Conservation (phyloP, 139 green algal species). For the Volvox africanus region DNA sequence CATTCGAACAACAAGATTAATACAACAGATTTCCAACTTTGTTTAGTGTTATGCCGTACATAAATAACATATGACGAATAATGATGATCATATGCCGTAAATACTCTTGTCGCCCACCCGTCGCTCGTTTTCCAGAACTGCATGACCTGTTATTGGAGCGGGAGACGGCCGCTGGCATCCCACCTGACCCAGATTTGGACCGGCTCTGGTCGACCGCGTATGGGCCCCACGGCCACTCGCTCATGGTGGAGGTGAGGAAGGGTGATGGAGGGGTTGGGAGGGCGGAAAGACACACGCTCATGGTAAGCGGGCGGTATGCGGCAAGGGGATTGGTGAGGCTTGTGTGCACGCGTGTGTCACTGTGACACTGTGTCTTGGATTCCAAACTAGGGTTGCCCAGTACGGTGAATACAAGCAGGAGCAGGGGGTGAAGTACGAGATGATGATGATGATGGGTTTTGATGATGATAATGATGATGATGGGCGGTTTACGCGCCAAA, state of each 20-base stretch:
- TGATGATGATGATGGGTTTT: too few species aligned
- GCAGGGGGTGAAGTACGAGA: too few species aligned
- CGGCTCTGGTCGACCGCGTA: neutral
- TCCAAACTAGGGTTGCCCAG: too few species aligned
- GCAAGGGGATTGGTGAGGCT: constrained; percentile 68
- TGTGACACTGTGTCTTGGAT: too few species aligned
- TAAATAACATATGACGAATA: neutral
- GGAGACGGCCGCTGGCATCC: constrained; percentile 18
- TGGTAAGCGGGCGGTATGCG: neutral
- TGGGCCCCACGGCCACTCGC: neutral
- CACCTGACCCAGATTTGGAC: neutral
- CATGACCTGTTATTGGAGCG: neutral
- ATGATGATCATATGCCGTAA: neutral
- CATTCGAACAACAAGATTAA: too few species aligned
- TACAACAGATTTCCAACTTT: too few species aligned
- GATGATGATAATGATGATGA: too few species aligned
- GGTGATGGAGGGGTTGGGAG: neutral
- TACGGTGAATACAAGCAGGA: too few species aligned
- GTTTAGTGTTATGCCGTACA: too few species aligned
- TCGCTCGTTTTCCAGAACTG: neutral
- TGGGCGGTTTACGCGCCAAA: neutral
- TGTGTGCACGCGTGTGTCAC: constrained; percentile 67
- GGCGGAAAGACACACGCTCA: neutral
- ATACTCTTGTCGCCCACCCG: neutral
- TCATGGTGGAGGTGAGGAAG: constrained; percentile 16